A percentile compares a stretch with the other conserved stretches of the same genome.
phyloP scores from a whole-genome alignment of 2,329 filamentous ascomycete species.

The Cladosporium phlei region DNA sequence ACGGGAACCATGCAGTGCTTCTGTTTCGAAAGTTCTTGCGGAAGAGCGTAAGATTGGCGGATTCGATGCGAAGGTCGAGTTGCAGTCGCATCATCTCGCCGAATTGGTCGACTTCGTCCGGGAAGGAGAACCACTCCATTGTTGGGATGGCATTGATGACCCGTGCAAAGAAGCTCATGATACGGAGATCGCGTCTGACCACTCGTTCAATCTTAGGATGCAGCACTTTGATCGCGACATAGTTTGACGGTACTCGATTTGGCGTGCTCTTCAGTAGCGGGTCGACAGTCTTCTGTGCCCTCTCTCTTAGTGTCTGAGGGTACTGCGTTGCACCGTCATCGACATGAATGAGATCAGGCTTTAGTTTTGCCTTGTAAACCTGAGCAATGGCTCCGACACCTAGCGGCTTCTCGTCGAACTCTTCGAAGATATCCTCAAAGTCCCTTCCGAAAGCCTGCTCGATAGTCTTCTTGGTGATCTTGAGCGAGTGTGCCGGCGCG shows the following conservation, averaged over 20 bases:
- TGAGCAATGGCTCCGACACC: conserved; percentile 96
- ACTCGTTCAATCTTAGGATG: conserved; percentile 87
- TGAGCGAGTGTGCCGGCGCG: conserved; percentile 83
- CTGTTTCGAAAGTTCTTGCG: conserved; percentile 84
- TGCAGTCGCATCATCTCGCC: conserved; percentile 99
- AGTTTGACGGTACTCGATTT: conserved; percentile 77
- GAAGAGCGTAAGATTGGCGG: conserved; percentile 83
- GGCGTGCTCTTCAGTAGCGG: conserved; percentile 81
- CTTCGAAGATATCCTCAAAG: conserved; percentile 92
- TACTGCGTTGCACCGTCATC: conserved; percentile 53
- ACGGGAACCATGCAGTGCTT: conserved; percentile 94
- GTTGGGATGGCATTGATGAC: conserved; percentile 83
- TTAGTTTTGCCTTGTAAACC: conserved; percentile 92
- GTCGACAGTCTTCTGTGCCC: conserved; percentile 76
- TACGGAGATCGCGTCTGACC: conserved; percentile 83
- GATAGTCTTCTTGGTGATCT: conserved; percentile 73
- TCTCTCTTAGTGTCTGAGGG: conserved; percentile 57
- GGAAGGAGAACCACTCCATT: conserved; percentile 94
- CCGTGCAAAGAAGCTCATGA: conserved; percentile 88
- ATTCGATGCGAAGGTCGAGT: conserved; percentile 89
- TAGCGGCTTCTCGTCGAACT: conserved; percentile 83
- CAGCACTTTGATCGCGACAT: conserved; percentile 93
- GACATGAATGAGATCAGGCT: conserved; percentile 66
- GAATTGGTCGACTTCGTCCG: conserved; percentile 89
- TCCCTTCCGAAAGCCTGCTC: conserved; percentile 72